Conservation (phyloP, 352 stramenopile genomes). For the Phytophthora multivora region DNA sequence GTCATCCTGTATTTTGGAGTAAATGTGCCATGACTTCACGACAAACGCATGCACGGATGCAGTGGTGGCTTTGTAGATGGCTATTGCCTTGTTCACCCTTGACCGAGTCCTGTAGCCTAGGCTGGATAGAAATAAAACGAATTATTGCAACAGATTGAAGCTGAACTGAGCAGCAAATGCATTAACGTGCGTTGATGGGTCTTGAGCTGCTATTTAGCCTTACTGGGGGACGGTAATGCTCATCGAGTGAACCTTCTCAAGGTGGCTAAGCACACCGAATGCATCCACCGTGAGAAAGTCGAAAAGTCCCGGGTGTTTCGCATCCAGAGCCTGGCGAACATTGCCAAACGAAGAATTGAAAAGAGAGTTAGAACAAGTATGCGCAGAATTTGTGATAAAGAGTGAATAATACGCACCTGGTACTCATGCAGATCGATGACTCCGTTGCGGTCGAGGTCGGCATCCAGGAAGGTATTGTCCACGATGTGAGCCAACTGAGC, state of each 20-base stretch:
- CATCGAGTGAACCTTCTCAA: slow-evolving; percentile 87
- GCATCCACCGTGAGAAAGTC: slow-evolving; percentile 88
- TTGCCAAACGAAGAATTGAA: neutral
- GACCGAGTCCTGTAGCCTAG: neutral
- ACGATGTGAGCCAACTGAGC: slow-evolving; percentile 80
- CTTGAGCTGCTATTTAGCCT: slow-evolving; percentile 15
- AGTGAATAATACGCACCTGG: slow-evolving; percentile 41
- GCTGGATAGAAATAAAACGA: slow-evolving; percentile 22
- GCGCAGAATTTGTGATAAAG: too few relatives aligned
- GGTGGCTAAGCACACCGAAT: slow-evolving; percentile 79
- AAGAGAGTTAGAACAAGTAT: neutral
- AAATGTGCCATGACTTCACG: too few relatives aligned
- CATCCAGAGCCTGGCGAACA: slow-evolving; percentile 61
- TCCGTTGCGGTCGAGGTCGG: slow-evolving; percentile 75
- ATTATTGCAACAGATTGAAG: slow-evolving; percentile 21
- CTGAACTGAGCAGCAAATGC: slow-evolving; percentile 23
- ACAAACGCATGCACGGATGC: too few relatives aligned
- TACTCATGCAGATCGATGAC: slow-evolving; percentile 86
- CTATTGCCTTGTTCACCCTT: slow-evolving; percentile 14
- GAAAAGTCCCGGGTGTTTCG: slow-evolving; percentile 82
- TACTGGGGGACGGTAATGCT: slow-evolving; percentile 50
- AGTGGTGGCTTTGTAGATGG: neutral
- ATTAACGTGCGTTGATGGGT: slow-evolving; percentile 5
- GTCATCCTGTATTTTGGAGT: too few relatives aligned
- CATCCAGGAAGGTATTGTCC: slow-evolving; percentile 84